Evolutionary conservation across 495 filamentous ascomycete species (phyloP).

Genomic region (Penicillium simplicissimum): DNA sequence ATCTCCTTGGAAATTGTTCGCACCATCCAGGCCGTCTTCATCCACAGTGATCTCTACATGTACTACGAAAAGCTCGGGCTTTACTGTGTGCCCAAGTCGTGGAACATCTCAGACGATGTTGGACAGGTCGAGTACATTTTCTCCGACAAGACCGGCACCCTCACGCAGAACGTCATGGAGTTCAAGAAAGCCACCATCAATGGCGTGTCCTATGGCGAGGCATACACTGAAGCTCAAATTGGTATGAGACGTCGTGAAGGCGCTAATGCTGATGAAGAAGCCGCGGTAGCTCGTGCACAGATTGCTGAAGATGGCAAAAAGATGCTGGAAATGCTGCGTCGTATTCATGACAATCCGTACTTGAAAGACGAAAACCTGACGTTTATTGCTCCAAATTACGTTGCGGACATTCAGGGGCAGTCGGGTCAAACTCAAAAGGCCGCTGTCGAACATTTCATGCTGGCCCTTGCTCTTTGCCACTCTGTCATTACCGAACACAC

Average conservation of each 20-base stretch:
- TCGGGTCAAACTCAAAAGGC: constrained; percentile 73
- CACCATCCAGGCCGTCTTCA: constrained; percentile 92
- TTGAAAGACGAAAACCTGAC: constrained; percentile 86
- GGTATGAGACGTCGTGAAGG: constrained; percentile 93
- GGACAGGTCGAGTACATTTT: constrained; percentile 99
- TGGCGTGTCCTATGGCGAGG: constrained; percentile 91
- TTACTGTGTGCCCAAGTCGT: constrained; percentile 94
- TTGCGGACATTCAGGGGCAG: constrained; percentile 75
- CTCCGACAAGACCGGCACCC: constrained; percentile 97
- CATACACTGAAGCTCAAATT: constrained; percentile 93
- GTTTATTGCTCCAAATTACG: constrained; percentile 87
- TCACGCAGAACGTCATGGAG: constrained; percentile 99
- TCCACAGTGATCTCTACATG: constrained; percentile 93
- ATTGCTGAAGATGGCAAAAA: constrained; percentile 73
- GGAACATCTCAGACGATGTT: constrained; percentile 98
- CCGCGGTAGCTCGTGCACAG: constrained; percentile 67
- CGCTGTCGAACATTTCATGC: constrained; percentile 88
- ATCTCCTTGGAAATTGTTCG: constrained; percentile 97
- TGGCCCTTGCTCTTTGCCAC: constrained; percentile 91
- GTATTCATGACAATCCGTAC: constrained; percentile 86
- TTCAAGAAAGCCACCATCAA: constrained; percentile 98
- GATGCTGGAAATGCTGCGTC: constrained; percentile 71
- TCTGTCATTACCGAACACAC: constrained; percentile 90
- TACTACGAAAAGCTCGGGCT: constrained; percentile 94
- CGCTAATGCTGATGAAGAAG: constrained; percentile 79